phyloP scores from a whole-genome alignment of 352 stramenopile species.

The Pilasporangium apinafurcum region DNA sequence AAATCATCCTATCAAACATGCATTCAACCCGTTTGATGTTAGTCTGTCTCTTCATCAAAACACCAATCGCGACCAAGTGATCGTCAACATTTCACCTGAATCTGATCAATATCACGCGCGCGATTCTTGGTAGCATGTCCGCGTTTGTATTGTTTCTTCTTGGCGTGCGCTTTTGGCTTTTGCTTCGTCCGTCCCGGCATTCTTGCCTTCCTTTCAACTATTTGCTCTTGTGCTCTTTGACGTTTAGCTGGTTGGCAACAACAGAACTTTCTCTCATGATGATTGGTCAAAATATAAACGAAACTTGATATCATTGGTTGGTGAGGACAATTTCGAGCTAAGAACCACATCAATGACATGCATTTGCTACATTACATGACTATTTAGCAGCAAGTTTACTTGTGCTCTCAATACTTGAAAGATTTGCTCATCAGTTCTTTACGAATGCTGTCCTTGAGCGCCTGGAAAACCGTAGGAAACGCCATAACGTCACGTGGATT shows the following conservation, averaged over 20 bases:
- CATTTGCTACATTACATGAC: slow-evolving; percentile 18
- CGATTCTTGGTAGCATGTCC: slow-evolving; percentile 78
- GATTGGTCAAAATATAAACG: slow-evolving; percentile 9
- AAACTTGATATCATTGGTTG: slow-evolving; percentile 12
- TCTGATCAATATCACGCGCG: slow-evolving; percentile 79
- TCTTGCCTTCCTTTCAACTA: slow-evolving; percentile 16
- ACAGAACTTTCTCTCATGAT: too few species aligned
- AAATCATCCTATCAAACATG: slow-evolving; percentile 81
- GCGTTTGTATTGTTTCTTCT: slow-evolving; percentile 87
- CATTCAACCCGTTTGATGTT: too few species aligned
- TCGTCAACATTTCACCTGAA: slow-evolving; percentile 44
- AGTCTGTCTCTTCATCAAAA: neutral
- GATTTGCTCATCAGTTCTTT: slow-evolving; percentile 43
- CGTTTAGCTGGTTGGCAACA: slow-evolving; percentile 1
- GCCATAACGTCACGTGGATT: slow-evolving; percentile 84
- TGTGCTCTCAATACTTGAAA: slow-evolving; percentile 51
- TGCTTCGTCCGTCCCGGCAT: slow-evolving; percentile 38
- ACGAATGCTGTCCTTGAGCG: slow-evolving; percentile 66
- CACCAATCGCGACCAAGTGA: neutral
- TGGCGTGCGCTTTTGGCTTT: slow-evolving; percentile 67
- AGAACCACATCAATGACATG: neutral
- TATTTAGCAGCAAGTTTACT: too few species aligned
- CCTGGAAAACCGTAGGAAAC: slow-evolving; percentile 79
- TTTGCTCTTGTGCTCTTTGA: slow-evolving; percentile 3
- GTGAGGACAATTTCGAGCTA: slow-evolving; percentile 1